A percentile compares a stretch with the other conserved stretches of the same genome.
Conservation (phyloP, 23 red algal genomes). For the Gracilaria domingensis region DNA sequence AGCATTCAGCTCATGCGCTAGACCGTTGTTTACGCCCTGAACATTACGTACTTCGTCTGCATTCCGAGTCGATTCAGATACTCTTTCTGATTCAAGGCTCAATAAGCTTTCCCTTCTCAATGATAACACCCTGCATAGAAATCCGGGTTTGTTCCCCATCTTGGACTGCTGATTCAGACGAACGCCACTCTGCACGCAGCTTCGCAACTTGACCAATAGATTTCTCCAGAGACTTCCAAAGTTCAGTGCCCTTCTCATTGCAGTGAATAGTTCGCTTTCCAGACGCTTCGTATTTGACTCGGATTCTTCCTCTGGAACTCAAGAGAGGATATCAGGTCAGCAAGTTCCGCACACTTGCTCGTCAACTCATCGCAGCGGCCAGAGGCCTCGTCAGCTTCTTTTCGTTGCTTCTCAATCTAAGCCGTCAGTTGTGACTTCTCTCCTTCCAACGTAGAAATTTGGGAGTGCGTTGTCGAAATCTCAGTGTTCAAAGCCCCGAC, state of each 20-base stretch:
- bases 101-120: conserved; percentile 17
- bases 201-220: conserved; percentile 17
- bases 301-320: conserved; percentile 1
- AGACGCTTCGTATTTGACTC: not conserved
- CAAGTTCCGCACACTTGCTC: conserved; percentile 6
- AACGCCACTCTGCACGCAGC: not conserved
- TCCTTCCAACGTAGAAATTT: not conserved
- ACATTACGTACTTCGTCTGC: not conserved
- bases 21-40: not conserved
- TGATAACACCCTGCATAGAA: conserved; percentile 14
- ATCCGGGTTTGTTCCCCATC: not conserved
- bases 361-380: conserved; percentile 16
- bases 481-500: not conserved
- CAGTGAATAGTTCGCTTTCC: conserved; percentile 1
- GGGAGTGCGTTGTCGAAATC: not conserved
- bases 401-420: not conserved
- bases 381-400: not conserved
- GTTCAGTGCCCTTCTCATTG: conserved; percentile 21
- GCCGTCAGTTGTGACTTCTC: not conserved
- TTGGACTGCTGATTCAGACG: conserved; percentile 1
- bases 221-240: not conserved
- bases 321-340: not conserved
- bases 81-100: not conserved
- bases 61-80: not conserved
- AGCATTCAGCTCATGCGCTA: not conserved